Evolutionary conservation across 2,329 filamentous ascomycete species (phyloP).

Genomic region (Chaetomium globosum): DNA sequence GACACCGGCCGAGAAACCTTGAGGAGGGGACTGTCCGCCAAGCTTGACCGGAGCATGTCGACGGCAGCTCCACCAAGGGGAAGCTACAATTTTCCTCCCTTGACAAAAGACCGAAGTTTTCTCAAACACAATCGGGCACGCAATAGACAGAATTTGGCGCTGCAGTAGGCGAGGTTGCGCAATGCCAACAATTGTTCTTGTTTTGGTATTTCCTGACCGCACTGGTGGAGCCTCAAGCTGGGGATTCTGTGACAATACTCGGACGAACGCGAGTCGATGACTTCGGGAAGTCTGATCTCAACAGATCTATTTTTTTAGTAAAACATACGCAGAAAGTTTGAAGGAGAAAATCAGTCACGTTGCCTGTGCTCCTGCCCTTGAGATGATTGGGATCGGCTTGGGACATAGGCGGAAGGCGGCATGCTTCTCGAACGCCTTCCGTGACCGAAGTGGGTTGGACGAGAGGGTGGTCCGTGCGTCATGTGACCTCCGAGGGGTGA

Average conservation of each 20-base stretch:
- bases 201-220: background rate
- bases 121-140: background rate
- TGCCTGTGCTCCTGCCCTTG: background rate
- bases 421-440: conserved; percentile 4
- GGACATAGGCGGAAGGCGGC: conserved; percentile 5
- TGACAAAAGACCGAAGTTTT: background rate
- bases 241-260: too few relatives aligned
- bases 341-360: background rate
- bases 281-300: too few relatives aligned
- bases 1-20: conserved; percentile 78
- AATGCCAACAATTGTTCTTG: background rate
- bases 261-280: too few relatives aligned
- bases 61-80: conserved; percentile 39
- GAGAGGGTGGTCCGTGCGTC: conserved; percentile 12
- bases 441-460: background rate
- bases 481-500: conserved; percentile 3
- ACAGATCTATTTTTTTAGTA: too few relatives aligned
- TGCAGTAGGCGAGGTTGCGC: background rate
- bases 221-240: too few relatives aligned
- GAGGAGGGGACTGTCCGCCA: conserved; percentile 61
- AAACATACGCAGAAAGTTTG: too few relatives aligned
- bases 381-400: conserved; percentile 10
- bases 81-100: background rate
- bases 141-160: background rate
- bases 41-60: conserved; percentile 52